Evolutionary conservation across 768 basidiomycete genomes (phyloP).

Genomic region (Omphalotus guepiniiformis): DNA sequence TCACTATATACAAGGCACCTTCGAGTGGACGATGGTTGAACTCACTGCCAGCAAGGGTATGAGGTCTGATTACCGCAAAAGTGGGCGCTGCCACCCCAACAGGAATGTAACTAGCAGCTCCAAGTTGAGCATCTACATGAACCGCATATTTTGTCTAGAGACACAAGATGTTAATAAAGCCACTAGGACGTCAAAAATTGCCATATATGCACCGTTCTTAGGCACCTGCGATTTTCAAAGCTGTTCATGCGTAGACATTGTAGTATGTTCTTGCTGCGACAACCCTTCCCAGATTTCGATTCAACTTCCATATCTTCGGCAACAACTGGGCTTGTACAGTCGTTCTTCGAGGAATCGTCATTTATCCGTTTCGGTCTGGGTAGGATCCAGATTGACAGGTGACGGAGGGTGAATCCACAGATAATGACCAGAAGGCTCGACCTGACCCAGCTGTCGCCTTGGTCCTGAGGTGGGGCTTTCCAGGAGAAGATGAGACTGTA

Average conservation of each 20-base stretch:
- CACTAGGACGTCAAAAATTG: background rate
- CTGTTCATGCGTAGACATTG: constrained; percentile 82
- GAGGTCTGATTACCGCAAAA: constrained; percentile 74
- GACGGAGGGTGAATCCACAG: constrained; percentile 75
- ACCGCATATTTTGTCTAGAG: constrained; percentile 80
- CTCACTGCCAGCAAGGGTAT: constrained; percentile 80
- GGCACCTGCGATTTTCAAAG: constrained; percentile 72
- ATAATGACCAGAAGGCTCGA: constrained; percentile 76
- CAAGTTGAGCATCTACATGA: constrained; percentile 77
- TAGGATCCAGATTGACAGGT: constrained; percentile 61
- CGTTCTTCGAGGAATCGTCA: constrained; percentile 81
- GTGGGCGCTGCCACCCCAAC: constrained; percentile 69
- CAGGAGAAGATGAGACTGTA: constrained; percentile 84
- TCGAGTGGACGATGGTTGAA: too few relatives aligned
- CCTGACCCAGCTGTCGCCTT: constrained; percentile 85
- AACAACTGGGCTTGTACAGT: constrained; percentile 72
- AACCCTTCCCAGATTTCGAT: constrained; percentile 50
- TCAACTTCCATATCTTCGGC: constrained; percentile 78
- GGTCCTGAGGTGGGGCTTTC: constrained; percentile 79
- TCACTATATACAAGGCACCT: too few relatives aligned
- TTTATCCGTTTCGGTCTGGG: constrained; percentile 63
- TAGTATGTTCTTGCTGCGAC: constrained; percentile 80
- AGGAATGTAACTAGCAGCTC: constrained; percentile 71
- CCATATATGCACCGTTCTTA: constrained; percentile 58
- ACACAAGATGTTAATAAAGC: constrained; percentile 6